Conservation (phyloP, 1,284 basidiomycete genomes). For the Papiliotrema flavescens region DNA sequence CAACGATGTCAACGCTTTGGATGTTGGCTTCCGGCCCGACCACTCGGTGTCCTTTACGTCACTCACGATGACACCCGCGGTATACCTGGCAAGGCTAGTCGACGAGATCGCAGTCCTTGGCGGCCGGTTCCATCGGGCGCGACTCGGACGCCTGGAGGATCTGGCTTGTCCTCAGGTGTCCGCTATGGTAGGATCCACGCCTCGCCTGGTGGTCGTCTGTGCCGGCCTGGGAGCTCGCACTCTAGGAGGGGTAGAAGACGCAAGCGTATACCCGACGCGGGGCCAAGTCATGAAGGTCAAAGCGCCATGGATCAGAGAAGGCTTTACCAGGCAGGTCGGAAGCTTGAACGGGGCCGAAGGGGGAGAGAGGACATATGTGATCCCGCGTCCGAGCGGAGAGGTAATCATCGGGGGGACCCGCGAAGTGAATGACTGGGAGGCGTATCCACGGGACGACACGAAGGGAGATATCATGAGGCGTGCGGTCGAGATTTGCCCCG, state of each 20-base stretch:
- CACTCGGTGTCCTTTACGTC: conserved; percentile 45
- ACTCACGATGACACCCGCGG: conserved; percentile 43
- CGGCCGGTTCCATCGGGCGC: conserved; percentile 25
- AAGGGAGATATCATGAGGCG: conserved; percentile 33
- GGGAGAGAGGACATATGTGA: conserved; percentile 46
- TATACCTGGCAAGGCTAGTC: conserved; percentile 38
- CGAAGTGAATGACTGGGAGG: conserved; percentile 41
- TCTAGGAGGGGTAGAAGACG: conserved; percentile 43
- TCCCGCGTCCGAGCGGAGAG: conserved; percentile 42
- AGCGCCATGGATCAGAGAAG: conserved; percentile 38
- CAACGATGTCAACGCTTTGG: conserved; percentile 3
- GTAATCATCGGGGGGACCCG: conserved; percentile 48
- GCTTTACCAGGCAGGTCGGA: conserved; percentile 44
- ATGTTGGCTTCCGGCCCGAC: conserved; percentile 15
- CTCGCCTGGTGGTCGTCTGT: conserved; percentile 64
- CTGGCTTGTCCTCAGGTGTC: conserved; percentile 12
- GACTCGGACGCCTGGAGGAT: conserved; percentile 20
- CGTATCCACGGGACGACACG: conserved; percentile 32
- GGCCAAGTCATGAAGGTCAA: conserved; percentile 46
- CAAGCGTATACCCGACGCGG: conserved; percentile 38
- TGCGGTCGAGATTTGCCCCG: conserved; percentile 39
- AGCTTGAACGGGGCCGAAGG: conserved; percentile 40
- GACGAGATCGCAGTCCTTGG: conserved; percentile 14
- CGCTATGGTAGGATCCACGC: conserved; percentile 24
- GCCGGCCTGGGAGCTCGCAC: conserved; percentile 46